phyloP scores from a whole-genome alignment of 2,329 filamentous ascomycete species.

The Fusarium succisae region DNA sequence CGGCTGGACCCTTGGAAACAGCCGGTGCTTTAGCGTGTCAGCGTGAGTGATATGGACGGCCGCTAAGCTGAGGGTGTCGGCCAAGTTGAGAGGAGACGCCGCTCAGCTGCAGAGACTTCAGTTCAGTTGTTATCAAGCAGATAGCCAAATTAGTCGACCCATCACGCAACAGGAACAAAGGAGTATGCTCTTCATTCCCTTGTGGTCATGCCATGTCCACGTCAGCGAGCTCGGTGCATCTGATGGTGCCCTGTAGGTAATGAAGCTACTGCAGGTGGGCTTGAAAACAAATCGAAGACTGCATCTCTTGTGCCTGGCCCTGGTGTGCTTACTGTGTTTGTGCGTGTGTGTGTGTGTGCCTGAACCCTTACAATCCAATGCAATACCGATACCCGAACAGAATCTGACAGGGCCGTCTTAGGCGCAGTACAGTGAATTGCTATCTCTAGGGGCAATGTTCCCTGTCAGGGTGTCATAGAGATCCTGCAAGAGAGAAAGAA shows the following conservation, averaged over 20 bases:
- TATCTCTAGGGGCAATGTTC: background rate
- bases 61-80: constrained; percentile 10
- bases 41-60: background rate
- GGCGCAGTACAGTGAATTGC: background rate
- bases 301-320: constrained; percentile 9
- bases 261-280: constrained; percentile 12
- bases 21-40: background rate
- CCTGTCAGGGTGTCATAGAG: constrained; percentile 23
- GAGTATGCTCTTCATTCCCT: background rate
- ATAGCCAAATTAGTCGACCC: background rate
- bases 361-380: constrained; percentile 16
- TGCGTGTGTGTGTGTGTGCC: background rate
- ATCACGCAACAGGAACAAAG: background rate
- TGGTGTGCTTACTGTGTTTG: background rate
- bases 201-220: constrained; percentile 32
- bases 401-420: constrained; percentile 7
- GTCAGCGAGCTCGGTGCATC: constrained; percentile 23
- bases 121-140: background rate
- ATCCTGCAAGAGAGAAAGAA: constrained; percentile 16
- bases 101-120: constrained; percentile 13
- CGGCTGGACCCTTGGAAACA: constrained; percentile 1
- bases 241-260: background rate
- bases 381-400: constrained; percentile 22
- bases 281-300: constrained; percentile 3
- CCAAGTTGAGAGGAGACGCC: constrained; percentile 3